Evolutionary conservation across 257 asterid genomes (phyloP).

Genomic region (Solanum medicagineum): DNA sequence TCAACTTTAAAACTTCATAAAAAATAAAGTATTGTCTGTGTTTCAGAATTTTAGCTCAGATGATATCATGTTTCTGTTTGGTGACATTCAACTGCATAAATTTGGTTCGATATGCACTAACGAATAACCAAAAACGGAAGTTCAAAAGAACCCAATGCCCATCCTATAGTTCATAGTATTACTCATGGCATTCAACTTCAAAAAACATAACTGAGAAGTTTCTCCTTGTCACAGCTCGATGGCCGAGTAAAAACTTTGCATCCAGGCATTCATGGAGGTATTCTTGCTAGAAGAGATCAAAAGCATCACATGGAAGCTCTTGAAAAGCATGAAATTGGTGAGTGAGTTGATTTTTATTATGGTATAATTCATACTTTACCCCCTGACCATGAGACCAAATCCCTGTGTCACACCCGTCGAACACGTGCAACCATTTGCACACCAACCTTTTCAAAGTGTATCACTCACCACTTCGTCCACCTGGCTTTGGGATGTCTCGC

Average conservation of each 20-base stretch:
- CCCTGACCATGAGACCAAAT: neutral
- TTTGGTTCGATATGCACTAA: neutral
- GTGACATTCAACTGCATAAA: neutral
- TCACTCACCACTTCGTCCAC: neutral
- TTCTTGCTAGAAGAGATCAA: conserved; percentile 93
- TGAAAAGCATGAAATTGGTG: conserved; percentile 70
- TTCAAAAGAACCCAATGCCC: neutral
- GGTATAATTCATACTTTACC: neutral
- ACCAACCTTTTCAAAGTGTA: neutral
- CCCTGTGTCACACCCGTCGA: neutral
- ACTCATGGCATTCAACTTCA: neutral
- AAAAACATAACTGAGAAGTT: neutral
- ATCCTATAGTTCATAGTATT: too few species aligned
- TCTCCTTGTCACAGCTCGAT: conserved; percentile 50
- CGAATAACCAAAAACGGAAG: neutral
- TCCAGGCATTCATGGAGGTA: conserved; percentile 90
- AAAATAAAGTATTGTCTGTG: neutral
- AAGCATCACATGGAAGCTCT: conserved; percentile 91
- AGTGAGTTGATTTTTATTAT: conserved; percentile 1
- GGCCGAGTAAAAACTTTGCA: conserved; percentile 98
- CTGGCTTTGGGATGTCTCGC: neutral
- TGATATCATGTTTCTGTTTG: neutral
- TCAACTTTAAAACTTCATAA: neutral
- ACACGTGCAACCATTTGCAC: neutral
- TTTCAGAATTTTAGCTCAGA: neutral